phyloP scores from a whole-genome alignment of 345 rosid species.

The Eucalyptus pauciflora region DNA sequence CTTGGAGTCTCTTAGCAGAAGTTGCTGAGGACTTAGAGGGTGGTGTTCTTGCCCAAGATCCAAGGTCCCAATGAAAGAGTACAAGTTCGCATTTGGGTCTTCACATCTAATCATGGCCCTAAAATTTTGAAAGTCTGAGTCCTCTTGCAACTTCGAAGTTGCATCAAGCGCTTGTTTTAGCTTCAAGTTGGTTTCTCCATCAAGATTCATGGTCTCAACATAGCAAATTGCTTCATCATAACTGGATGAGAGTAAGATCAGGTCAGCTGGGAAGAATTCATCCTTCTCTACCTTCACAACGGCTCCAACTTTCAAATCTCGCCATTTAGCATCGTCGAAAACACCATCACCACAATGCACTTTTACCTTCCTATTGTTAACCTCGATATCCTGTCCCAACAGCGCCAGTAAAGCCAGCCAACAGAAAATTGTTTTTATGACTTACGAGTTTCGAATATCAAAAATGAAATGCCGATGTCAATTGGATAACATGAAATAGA shows the following conservation, averaged over 20 bases:
- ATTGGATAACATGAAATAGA: not conserved
- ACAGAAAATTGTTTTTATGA: not conserved
- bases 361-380: slow-evolving; percentile 65
- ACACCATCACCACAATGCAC: slow-evolving; percentile 53
- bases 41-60: slow-evolving; percentile 47
- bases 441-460: not conserved
- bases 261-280: slow-evolving; percentile 95
- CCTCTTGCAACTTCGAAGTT: slow-evolving; percentile 50
- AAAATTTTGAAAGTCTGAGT: slow-evolving; percentile 50
- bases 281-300: slow-evolving; percentile 87
- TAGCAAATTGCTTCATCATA: slow-evolving; percentile 91
- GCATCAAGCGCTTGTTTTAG: slow-evolving; percentile 64
- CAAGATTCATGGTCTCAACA: slow-evolving; percentile 92
- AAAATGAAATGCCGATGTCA: not conserved
- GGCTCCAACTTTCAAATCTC: slow-evolving; percentile 76
- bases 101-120: slow-evolving; percentile 73
- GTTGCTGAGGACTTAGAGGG: slow-evolving; percentile 84
- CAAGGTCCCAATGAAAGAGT: slow-evolving; percentile 72
- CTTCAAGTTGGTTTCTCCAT: slow-evolving; percentile 94
- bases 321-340: slow-evolving; percentile 58
- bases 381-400: slow-evolving; percentile 48
- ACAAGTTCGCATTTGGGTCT: slow-evolving; percentile 90
- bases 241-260: slow-evolving; percentile 73
- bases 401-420: not conserved
- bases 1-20: slow-evolving; percentile 85